Evolutionary conservation across 257 asterid species (phyloP).

Genomic region (Forsythia viridissima): DNA sequence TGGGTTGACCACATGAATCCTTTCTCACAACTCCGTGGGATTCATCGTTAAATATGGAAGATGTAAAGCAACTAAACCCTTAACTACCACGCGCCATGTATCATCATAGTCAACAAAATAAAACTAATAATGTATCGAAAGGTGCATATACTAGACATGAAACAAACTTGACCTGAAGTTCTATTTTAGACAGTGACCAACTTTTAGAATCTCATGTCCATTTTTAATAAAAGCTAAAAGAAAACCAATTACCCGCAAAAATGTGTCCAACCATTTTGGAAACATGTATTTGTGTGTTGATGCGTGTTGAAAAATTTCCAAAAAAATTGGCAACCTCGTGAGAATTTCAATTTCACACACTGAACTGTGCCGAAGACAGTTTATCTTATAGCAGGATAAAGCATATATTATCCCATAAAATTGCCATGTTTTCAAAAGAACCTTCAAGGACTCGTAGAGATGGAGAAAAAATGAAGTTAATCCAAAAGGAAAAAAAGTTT

Average conservation of each 20-base stretch:
- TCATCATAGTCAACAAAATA: background rate
- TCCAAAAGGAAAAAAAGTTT: constrained; percentile 8
- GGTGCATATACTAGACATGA: background rate
- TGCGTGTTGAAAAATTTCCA: background rate
- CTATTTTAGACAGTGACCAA: background rate
- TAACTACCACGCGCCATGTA: background rate
- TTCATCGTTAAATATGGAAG: background rate
- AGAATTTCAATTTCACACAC: background rate
- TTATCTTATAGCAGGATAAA: constrained; percentile 11
- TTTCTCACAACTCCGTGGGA: background rate
- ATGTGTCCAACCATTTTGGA: background rate
- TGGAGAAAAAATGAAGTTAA: background rate
- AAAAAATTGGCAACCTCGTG: background rate
- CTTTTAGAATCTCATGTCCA: background rate
- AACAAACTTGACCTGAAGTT: background rate
- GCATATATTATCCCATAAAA: constrained; percentile 1
- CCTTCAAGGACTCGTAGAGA: constrained; percentile 2
- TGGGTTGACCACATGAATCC: background rate
- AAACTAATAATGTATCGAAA: background rate
- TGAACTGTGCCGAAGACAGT: background rate
- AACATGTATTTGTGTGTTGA: background rate
- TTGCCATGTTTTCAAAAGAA: constrained; percentile 4
- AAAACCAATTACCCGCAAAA: background rate
- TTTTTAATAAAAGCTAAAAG: background rate
- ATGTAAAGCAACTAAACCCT: background rate